Conservation (phyloP, 306 rosid species). For the Dryas octopetala region DNA sequence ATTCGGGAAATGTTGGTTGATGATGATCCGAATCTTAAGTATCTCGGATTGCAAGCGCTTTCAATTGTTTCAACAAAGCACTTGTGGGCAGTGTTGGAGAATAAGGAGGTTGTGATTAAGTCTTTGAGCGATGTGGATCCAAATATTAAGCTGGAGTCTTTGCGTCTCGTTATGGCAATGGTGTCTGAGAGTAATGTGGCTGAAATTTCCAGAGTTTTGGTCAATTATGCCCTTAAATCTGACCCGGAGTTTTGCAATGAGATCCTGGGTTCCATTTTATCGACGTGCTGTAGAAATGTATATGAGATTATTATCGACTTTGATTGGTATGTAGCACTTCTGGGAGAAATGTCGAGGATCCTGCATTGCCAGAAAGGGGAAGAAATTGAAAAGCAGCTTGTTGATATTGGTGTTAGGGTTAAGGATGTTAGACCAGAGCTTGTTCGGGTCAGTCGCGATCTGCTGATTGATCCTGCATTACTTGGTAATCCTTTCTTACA, state of each 20-base stretch:
- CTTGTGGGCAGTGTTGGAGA: conserved; percentile 83
- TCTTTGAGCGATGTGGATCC: conserved; percentile 84
- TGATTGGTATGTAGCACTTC: conserved; percentile 84
- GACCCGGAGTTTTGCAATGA: conserved; percentile 79
- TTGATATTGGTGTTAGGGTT: conserved; percentile 89
- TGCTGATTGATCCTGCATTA: conserved; percentile 95
- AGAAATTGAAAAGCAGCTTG: conserved; percentile 84
- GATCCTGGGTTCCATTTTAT: conserved; percentile 70
- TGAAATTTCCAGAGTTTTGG: conserved; percentile 70
- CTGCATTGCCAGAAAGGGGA: conserved; percentile 79
- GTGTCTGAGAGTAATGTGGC: conserved; percentile 70
- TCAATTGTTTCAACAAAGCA: conserved; percentile 53
- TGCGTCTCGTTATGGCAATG: conserved; percentile 81
- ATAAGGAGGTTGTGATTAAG: conserved; percentile 75
- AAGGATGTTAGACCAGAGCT: conserved; percentile 83
- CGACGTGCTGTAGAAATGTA: conserved; percentile 56
- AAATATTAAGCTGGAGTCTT: conserved; percentile 70
- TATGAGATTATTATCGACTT: conserved; percentile 81
- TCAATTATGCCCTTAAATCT: conserved; percentile 75
- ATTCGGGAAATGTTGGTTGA: conserved; percentile 68
- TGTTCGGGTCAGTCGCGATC: conserved; percentile 67
- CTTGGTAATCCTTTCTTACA: conserved; percentile 74
- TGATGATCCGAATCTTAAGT: conserved; percentile 85
- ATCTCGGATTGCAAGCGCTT: conserved; percentile 80
- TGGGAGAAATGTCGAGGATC: conserved; percentile 83